Percentiles rank a stretch among this genome's conserved stretches.
Conservation (phyloP, 177 flowering plant species). For the Vitis hybrid region DNA sequence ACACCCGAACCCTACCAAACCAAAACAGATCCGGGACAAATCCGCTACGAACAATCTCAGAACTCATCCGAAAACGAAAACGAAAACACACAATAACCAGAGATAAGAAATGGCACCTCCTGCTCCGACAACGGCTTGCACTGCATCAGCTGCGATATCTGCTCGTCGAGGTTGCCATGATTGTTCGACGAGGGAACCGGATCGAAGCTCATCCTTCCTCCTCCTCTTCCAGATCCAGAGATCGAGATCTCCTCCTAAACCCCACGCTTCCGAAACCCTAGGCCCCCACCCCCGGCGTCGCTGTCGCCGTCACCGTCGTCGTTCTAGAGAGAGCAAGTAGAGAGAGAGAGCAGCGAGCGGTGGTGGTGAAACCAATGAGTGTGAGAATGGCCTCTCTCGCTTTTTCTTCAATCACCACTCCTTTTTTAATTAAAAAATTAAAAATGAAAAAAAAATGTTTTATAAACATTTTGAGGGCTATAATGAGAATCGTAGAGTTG, state of each 20-base stretch:
- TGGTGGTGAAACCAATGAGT: constrained; percentile 30
- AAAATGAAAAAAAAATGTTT: neutral
- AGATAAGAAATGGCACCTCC: constrained; percentile 44
- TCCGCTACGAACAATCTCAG: neutral
- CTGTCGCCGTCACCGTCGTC: constrained; percentile 6
- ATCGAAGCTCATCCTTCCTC: constrained; percentile 58
- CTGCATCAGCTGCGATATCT: constrained; percentile 95
- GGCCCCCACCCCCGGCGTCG: constrained; percentile 13
- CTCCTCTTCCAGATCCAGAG: constrained; percentile 1
- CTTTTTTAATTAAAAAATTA: neutral
- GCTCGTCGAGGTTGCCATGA: constrained; percentile 75
- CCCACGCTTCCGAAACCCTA: neutral
- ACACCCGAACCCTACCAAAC: constrained; percentile 6
- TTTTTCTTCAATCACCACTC: constrained; percentile 9
- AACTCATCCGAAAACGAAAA: neutral
- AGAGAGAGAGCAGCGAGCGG: constrained; percentile 19
- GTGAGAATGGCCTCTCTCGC: constrained; percentile 11
- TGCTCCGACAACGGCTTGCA: constrained; percentile 93
- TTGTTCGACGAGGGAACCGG: constrained; percentile 52
- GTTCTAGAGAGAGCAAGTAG: constrained; percentile 6
- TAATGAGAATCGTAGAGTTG: too few relatives aligned
- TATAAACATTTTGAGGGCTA: too few relatives aligned
- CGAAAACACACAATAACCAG: neutral
- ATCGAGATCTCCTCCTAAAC: constrained; percentile 17
- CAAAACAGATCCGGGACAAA: constrained; percentile 17